phyloP scores from a whole-genome alignment of 1,284 basidiomycete genomes.

The Coniferiporia sulphurascens region DNA sequence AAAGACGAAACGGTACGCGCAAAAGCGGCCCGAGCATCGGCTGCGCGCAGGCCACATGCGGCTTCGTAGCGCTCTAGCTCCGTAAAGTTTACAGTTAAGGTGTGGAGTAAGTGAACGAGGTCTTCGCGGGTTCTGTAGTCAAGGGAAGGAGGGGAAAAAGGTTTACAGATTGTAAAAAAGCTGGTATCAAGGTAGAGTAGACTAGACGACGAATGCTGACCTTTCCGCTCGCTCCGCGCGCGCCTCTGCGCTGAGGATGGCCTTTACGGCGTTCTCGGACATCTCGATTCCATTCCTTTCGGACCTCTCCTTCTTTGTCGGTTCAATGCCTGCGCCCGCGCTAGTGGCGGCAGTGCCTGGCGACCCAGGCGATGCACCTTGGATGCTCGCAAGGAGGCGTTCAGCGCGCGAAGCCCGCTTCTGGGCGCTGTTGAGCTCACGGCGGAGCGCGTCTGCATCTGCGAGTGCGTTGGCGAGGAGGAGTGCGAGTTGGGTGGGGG shows the following conservation, averaged over 20 bases:
- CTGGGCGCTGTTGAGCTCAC: constrained; percentile 2
- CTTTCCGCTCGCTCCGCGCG: constrained; percentile 45
- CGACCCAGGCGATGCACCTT: constrained; percentile 24
- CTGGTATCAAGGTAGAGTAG: neutral
- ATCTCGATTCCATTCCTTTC: constrained; percentile 12
- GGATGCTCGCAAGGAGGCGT: constrained; percentile 36
- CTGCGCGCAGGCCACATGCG: constrained; percentile 39
- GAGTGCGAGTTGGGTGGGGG: constrained; percentile 16
- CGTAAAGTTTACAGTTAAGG: constrained; percentile 47
- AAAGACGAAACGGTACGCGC: constrained; percentile 40
- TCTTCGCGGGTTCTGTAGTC: constrained; percentile 44
- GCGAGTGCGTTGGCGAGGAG: constrained; percentile 15
- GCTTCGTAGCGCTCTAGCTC: constrained; percentile 48
- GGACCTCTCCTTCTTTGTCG: constrained; percentile 13
- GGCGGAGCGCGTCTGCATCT: constrained; percentile 13
- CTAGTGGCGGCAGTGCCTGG: constrained; percentile 17
- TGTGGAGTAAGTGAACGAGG: constrained; percentile 44
- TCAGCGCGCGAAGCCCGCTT: constrained; percentile 52
- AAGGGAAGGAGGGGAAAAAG: neutral
- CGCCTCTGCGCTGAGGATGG: constrained; percentile 43
- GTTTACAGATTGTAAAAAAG: neutral
- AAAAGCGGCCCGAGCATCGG: constrained; percentile 49
- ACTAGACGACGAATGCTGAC: neutral
- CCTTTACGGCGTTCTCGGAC: constrained; percentile 31
- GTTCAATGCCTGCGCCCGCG: constrained; percentile 20